Evolutionary conservation across 805 yeast genomes (phyloP).

Genomic region (Yarrowia osloensis): DNA sequence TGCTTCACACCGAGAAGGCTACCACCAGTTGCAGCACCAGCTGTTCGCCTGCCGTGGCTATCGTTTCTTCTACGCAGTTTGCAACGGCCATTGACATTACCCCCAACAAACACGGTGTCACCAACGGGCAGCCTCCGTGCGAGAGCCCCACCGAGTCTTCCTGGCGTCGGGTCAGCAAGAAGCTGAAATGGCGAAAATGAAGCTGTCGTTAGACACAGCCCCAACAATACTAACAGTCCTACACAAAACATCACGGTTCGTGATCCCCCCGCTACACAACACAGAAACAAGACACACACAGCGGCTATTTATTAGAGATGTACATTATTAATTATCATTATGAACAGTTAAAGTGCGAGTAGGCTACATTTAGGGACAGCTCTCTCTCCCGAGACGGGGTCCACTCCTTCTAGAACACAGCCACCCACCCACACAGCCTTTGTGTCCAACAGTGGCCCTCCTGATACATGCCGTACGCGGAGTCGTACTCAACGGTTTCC

Average conservation of each 20-base stretch:
- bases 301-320: constrained; percentile 26
- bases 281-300: not conserved
- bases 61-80: constrained; percentile 6
- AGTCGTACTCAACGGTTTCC: not conserved
- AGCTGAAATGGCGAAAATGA: constrained; percentile 16
- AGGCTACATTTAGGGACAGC: too few species aligned
- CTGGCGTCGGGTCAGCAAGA: constrained; percentile 23
- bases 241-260: not conserved
- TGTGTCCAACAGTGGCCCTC: not conserved
- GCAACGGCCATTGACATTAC: constrained; percentile 13
- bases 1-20: constrained; percentile 16
- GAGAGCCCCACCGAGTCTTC: constrained; percentile 24
- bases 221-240: constrained; percentile 1
- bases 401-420: not conserved
- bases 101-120: constrained; percentile 12
- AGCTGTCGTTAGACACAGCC: not conserved
- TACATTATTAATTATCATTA: constrained; percentile 16
- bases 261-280: not conserved
- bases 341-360: too few species aligned
- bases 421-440: not conserved
- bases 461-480: not conserved
- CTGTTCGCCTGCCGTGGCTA: not conserved
- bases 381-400: too few species aligned
- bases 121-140: constrained; percentile 17
- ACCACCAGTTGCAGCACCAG: not conserved